A percentile compares a stretch with the other conserved stretches of the same genome.
Conservation (phyloP, 306 rosid species). For the Sesbania bispinosa region DNA sequence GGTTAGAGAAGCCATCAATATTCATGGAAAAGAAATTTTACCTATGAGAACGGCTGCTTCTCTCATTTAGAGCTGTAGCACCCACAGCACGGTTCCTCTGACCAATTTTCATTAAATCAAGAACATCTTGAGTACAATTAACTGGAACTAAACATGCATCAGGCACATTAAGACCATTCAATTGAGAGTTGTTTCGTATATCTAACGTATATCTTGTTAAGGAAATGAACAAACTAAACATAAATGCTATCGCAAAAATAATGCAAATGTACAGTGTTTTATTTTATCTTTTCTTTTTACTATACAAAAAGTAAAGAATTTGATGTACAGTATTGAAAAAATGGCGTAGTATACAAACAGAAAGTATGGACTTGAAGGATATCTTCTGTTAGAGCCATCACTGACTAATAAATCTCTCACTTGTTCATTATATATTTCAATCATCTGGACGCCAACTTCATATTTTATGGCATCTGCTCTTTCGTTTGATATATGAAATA, state of each 20-base stretch:
- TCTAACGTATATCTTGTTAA: conserved; percentile 76
- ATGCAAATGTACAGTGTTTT: too few relatives aligned
- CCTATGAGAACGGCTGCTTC: conserved; percentile 99
- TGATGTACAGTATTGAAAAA: not conserved
- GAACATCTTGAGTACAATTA: conserved; percentile 85
- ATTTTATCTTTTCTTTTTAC: too few relatives aligned
- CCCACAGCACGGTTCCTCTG: conserved; percentile 91
- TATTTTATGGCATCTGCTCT: conserved; percentile 66
- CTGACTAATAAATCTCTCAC: conserved; percentile 93
- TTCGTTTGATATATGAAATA: conserved; percentile 79
- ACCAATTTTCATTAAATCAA: conserved; percentile 83
- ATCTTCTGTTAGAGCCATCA: conserved; percentile 91
- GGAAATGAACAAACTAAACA: conserved; percentile 30
- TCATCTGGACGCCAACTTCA: conserved; percentile 96
- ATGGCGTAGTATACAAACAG: not conserved
- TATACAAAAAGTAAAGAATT: not conserved
- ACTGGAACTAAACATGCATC: conserved; percentile 90
- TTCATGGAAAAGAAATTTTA: conserved; percentile 23
- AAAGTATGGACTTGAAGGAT: conserved; percentile 50
- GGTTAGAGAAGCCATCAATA: not conserved
- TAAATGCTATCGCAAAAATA: conserved; percentile 11
- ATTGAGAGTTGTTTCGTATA: conserved; percentile 90
- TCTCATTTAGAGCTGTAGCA: conserved; percentile 91
- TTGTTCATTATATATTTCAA: conserved; percentile 95
- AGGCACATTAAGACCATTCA: conserved; percentile 95